These are phyloP conservation scores for Schizonepeta tenuifolia DNA, from an alignment of 257 asterid genomes.

Conservation along the genomic window DNA sequence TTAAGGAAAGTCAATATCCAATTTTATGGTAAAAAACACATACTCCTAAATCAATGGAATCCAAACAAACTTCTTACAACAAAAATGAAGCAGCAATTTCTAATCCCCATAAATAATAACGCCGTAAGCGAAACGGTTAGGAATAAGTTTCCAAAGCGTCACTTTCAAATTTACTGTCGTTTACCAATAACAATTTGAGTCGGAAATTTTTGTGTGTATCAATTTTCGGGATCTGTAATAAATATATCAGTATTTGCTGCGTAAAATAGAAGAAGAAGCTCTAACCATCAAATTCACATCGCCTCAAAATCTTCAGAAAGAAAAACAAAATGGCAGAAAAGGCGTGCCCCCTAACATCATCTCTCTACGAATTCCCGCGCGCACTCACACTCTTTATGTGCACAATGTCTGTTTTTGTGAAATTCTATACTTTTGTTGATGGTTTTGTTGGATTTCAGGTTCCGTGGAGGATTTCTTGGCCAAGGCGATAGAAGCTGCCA, in stretches of 20 bases:
- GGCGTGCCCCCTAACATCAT: conserved; percentile 41
- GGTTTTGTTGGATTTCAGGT: conserved; percentile 39
- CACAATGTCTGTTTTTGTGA: neutral
- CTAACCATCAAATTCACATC: conserved; percentile 35
- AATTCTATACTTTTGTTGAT: conserved; percentile 27
- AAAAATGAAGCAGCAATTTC: neutral
- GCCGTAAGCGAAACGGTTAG: neutral
- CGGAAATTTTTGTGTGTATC: neutral
- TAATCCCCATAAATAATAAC: neutral
- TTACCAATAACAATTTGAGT: neutral
- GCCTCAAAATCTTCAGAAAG: conserved; percentile 10
- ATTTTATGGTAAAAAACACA: too few relatives aligned
- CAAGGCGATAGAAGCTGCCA: conserved; percentile 71
- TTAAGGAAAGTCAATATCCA: neutral
- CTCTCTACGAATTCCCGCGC: neutral
- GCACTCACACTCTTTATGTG: conserved; percentile 12
- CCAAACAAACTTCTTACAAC: neutral
- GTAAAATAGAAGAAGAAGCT: conserved; percentile 24
- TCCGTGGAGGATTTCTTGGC: conserved; percentile 60
- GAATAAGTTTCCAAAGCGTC: neutral
- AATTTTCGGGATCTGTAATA: neutral
- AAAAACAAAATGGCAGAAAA: conserved; percentile 52
- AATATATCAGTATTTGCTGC: conserved; percentile 15
- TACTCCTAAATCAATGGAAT: too few relatives aligned
- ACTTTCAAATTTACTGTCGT: conserved; percentile 17